Conservation (phyloP, 257 asterid genomes). For the Solanum dulcamara region DNA sequence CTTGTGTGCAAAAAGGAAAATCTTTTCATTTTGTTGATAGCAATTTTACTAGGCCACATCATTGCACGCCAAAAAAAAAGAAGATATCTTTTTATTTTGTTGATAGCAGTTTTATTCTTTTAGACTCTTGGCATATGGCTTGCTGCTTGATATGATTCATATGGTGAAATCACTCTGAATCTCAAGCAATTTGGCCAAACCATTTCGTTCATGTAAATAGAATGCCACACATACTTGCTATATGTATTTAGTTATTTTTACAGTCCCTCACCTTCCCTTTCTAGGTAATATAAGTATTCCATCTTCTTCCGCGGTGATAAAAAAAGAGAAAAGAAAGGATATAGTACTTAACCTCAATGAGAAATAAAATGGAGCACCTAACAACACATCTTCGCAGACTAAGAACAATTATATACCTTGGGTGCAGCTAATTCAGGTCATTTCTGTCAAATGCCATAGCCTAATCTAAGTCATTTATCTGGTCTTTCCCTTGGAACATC, state of each 20-base stretch:
- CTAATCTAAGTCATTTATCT: neutral
- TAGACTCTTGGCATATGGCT: neutral
- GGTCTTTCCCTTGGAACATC: neutral
- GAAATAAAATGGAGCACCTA: neutral
- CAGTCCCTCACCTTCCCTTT: neutral
- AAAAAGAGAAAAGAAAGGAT: neutral
- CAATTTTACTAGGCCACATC: neutral
- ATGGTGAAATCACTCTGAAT: neutral
- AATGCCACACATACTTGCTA: neutral
- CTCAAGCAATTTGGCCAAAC: neutral
- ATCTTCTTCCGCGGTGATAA: neutral
- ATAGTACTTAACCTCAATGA: neutral
- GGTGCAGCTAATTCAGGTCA: neutral
- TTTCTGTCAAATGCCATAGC: neutral
- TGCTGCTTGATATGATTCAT: neutral
- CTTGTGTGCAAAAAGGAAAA: neutral
- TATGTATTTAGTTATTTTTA: neutral
- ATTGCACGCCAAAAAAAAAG: neutral
- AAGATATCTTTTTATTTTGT: neutral
- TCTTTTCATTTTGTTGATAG: neutral
- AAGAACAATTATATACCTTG: neutral
- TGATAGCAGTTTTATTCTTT: neutral
- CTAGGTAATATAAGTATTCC: neutral
- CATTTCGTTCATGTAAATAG: neutral
- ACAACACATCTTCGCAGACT: neutral